Percentiles rank a stretch among this genome's conserved stretches.
Conservation (phyloP, 116 monocot genomes). For the Cymodocea nodosa region DNA sequence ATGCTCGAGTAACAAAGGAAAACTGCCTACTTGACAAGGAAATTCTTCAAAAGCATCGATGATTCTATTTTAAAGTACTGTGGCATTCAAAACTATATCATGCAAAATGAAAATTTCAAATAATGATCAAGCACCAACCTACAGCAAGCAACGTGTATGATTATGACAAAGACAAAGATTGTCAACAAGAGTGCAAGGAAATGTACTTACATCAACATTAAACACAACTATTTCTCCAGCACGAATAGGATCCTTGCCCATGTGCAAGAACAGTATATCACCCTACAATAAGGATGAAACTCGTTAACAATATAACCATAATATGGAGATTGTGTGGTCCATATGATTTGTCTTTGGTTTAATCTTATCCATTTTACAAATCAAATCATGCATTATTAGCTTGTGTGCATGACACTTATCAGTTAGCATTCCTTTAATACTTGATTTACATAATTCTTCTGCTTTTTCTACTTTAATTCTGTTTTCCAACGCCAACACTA, state of each 20-base stretch:
- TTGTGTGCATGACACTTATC: too few relatives aligned
- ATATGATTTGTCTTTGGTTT: too few relatives aligned
- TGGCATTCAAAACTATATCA: neutral
- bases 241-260: constrained; percentile 60
- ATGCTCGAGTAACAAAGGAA: too few relatives aligned
- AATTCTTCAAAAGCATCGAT: neutral
- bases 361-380: too few relatives aligned
- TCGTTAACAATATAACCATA: neutral
- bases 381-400: too few relatives aligned
- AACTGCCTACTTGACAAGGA: neutral
- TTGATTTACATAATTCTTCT: too few relatives aligned
- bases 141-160: neutral
- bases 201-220: constrained; percentile 44
- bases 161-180: neutral
- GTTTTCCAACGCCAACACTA: too few relatives aligned
- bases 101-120: neutral
- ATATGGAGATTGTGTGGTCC: neutral
- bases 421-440: too few relatives aligned
- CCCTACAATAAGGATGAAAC: constrained; percentile 25
- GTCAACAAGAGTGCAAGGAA: neutral
- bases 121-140: neutral
- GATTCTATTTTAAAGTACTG: neutral
- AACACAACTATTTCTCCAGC: constrained; percentile 74
- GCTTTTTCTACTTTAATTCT: too few relatives aligned
- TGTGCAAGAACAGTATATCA: constrained; percentile 64